Base-by-base conservation (phyloP, 73 alveolate genomes). In the Paramecium sonneborni region DNA sequence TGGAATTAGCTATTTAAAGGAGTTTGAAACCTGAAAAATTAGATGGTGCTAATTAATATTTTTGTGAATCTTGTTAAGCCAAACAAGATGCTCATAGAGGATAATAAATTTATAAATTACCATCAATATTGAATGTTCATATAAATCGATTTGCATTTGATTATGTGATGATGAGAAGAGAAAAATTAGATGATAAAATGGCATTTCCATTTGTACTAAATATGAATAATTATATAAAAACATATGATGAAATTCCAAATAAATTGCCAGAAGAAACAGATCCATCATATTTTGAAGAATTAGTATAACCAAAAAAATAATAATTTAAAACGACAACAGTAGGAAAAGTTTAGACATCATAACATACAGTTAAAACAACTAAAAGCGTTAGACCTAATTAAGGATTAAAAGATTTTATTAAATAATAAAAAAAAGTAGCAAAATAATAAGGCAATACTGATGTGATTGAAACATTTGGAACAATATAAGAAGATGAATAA, bases 81-180 rank as follows among this genome's bases (percentile, higher is more conserved):
- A 98, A 98, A 76, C 97, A 95, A 26, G 97, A 96, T 72, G 99
- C 99, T 1, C 96, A 85, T 62, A 98, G 97, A 93, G 98, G 98
- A 43, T 92, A 95, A 38, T 95, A 92, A 86, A 93, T 98, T 23
- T 95, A 92, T 43, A 93, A 82, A 56, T 85, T 93, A 37, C 99
- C 99, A 8, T 94, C 95, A 92, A 90, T 98, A 10, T 79, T 98
- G 43, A 93, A 93, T 62, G 85, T 98, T 8, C 97, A 95, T 35
- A 93, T 98, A 43, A 96, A 96, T 57, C 92, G 99, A 56, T 98
- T 98, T 87, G 96, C 97, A 92, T 92, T 96, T 38, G 98, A 97
- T 93, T 95, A 93, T 85, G 74, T 91, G 52, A 95, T 97, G 26
- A 92, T 94, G 70, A 48, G 95, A 28, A 93, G 98, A 87, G 89